These are phyloP conservation scores for Croton laevigatus DNA, from an alignment of 441 rosid species.

Conservation along the genomic window DNA sequence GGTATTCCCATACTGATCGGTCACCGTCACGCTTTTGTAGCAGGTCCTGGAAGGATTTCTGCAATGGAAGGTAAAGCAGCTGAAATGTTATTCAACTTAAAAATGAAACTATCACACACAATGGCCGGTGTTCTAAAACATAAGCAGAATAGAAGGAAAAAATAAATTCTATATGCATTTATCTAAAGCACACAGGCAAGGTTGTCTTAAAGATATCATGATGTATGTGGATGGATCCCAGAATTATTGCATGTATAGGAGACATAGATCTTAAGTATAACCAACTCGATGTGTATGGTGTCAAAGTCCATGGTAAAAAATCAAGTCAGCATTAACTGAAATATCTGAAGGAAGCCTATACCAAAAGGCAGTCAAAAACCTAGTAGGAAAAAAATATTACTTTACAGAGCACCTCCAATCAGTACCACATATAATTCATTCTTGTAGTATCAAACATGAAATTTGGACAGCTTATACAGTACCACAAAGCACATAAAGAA, in stretches of 20 bases:
- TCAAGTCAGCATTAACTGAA: neutral
- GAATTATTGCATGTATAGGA: neutral
- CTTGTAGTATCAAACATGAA: neutral
- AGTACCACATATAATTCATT: neutral
- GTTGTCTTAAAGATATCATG: neutral
- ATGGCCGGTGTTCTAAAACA: neutral
- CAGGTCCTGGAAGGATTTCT: constrained; percentile 86
- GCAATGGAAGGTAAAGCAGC: constrained; percentile 21
- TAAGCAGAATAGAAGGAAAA: neutral
- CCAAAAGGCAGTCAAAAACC: neutral
- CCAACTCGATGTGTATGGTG: neutral
- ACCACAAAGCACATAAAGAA: neutral
- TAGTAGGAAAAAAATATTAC: neutral
- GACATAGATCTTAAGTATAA: neutral
- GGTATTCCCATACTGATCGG: constrained; percentile 93
- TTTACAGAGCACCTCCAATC: neutral
- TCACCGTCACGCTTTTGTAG: constrained; percentile 82
- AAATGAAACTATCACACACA: neutral
- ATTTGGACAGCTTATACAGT: neutral
- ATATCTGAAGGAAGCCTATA: neutral
- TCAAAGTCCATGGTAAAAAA: neutral
- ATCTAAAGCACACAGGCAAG: neutral
- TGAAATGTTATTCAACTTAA: too few species aligned
- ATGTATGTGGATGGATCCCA: neutral
- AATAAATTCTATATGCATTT: neutral